Conservation (phyloP, 176 grass and related monocot species). For the Microstegium vimineum region DNA sequence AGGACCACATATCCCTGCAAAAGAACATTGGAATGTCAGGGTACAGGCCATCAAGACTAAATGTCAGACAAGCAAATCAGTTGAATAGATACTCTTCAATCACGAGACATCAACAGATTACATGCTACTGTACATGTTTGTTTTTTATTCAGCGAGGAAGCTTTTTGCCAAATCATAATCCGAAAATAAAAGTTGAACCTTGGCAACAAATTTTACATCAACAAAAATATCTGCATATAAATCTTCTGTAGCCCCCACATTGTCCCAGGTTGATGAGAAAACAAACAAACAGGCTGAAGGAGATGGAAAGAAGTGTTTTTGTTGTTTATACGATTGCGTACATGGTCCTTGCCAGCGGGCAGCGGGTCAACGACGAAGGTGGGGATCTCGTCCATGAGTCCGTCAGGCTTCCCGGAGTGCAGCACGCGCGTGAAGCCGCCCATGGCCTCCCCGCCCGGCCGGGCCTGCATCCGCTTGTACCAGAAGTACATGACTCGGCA, state of each 20-base stretch:
- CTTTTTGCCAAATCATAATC: neutral
- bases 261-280: neutral
- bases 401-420: slow-evolving; percentile 63
- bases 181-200: neutral
- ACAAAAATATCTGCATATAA: neutral
- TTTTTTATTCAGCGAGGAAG: neutral
- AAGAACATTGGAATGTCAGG: slow-evolving; percentile 5
- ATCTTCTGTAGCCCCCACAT: neutral
- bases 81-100: neutral
- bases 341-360: slow-evolving; percentile 60
- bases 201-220: neutral
- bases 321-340: neutral
- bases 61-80: neutral
- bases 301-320: neutral
- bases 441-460: slow-evolving; percentile 53
- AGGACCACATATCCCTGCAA: slow-evolving; percentile 88
- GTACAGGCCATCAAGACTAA: neutral
- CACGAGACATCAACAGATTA: neutral
- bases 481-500: slow-evolving; percentile 88
- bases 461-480: slow-evolving; percentile 66
- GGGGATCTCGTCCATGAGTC: slow-evolving; percentile 80
- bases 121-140: neutral
- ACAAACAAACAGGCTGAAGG: neutral
- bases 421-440: slow-evolving; percentile 85
- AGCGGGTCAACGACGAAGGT: slow-evolving; percentile 86